phyloP scores from a whole-genome alignment of 139 green algal species.

The Coelastrella sp. region DNA sequence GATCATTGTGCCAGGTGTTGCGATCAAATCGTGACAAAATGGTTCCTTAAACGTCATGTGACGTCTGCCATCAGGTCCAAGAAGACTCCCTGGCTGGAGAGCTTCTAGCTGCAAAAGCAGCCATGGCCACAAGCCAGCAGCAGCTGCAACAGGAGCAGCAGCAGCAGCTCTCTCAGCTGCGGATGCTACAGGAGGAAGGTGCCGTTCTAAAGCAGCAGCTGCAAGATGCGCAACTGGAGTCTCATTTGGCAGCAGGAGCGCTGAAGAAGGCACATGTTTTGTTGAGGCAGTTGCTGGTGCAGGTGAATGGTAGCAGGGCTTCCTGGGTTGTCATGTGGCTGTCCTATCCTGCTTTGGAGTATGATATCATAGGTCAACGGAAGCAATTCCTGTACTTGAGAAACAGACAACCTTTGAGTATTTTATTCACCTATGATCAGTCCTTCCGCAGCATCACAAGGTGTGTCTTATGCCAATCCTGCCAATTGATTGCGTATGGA shows the following conservation, averaged over 20 bases:
- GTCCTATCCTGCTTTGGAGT: too few species aligned
- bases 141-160: slow-evolving; percentile 30
- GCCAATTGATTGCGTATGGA: not conserved
- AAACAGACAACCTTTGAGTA: too few species aligned
- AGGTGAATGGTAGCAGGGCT: not conserved
- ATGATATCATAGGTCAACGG: too few species aligned
- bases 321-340: not conserved
- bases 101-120: not conserved
- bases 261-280: not conserved
- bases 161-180: not conserved
- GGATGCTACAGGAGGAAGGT: not conserved
- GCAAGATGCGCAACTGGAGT: not conserved
- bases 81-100: not conserved
- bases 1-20: too few species aligned
- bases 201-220: not conserved
- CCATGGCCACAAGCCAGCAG: slow-evolving; percentile 20
- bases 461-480: not conserved
- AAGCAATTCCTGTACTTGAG: too few species aligned
- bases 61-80: not conserved
- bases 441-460: too few species aligned
- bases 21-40: too few species aligned
- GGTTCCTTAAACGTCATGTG: too few species aligned
- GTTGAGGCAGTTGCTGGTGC: not conserved
- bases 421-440: too few species aligned
- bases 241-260: not conserved